Percentiles rank a stretch among this genome's conserved stretches.
These are phyloP conservation scores for Phytophthora quininea DNA, from an alignment of 352 stramenopile species.

Conservation along the genomic window DNA sequence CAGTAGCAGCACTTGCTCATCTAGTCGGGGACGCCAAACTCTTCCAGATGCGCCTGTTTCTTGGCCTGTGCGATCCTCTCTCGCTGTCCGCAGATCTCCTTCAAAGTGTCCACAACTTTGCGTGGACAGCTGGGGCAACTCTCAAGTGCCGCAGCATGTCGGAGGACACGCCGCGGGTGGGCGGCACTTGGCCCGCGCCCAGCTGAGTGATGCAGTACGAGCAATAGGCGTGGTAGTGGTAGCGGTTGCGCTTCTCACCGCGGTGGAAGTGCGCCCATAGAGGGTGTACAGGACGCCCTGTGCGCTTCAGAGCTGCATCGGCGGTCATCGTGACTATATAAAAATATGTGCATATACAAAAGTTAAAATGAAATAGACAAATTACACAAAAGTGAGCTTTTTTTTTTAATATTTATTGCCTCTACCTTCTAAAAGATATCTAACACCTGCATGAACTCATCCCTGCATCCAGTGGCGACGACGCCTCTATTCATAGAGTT, in stretches of 20 bases:
- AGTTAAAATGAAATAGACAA: too few relatives aligned
- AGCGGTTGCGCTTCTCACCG: conserved; percentile 85
- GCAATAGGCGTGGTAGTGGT: conserved; percentile 88
- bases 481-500: too few relatives aligned
- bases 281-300: conserved; percentile 72
- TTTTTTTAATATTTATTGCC: too few relatives aligned
- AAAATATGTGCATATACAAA: too few relatives aligned
- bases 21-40: not conserved
- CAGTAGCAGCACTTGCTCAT: conserved; percentile 36
- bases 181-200: conserved; percentile 53
- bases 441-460: too few relatives aligned
- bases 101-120: conserved; percentile 66
- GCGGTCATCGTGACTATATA: too few relatives aligned
- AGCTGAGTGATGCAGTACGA: conserved; percentile 76
- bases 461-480: too few relatives aligned
- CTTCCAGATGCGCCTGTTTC: conserved; percentile 14
- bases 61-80: conserved; percentile 38
- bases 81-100: conserved; percentile 57
- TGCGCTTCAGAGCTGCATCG: conserved; percentile 49
- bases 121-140: conserved; percentile 73
- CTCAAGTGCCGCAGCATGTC: conserved; percentile 86
- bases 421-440: too few relatives aligned
- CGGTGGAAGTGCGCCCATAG: conserved; percentile 85
- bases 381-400: too few relatives aligned
- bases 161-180: conserved; percentile 77